Base-by-base conservation (phyloP, 164 flowering plant genomes). In the Stephania japonica region DNA sequence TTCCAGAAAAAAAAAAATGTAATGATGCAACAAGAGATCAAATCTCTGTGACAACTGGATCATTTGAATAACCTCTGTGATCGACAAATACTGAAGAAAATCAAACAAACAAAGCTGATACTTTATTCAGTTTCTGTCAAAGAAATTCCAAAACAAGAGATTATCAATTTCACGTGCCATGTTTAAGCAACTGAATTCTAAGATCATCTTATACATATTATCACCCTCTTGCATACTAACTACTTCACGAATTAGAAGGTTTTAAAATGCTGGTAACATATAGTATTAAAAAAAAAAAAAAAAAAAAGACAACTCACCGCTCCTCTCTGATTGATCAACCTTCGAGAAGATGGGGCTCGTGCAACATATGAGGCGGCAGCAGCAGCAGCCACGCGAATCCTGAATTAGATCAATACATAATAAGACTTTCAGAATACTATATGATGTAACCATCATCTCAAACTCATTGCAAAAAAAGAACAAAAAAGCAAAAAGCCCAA, bases 311-410 rank as follows among this genome's bases (percentile, higher is more conserved):
- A 6, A 76, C 87, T 75, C 67, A 80, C 87, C 12, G 70, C 61
- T 64, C 78, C 81, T 74, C 82, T 87, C 72, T 84, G 86, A 49
- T 77, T 78, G 66, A 72, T 82, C 64, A 86, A 72, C 75, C 84
- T 87, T 76, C 89, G 81, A 42, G 14, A 69, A 2, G 89, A 85
- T 75, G 90, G 90, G 42, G 84, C 85, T 62, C 93, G 86, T 41
- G 93, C 93, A 50, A 89, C 84, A 42, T 82, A 85, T 47, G 90
- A 87, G 75, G 89, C 90, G 64, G 89, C 92, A 0, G 89, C 92
- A 6, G 85, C 90, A 26, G 90, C 90, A 70, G 87, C 90, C 13
- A 89, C 93, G 53, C 89, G 85, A 81, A 87, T 89, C 81, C 93
- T 89, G 78, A 68, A 62, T 13, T 64, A 47, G 4, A 38, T 19